Evolutionary conservation across 768 basidiomycete species (phyloP).

Genomic region (Tylopilus sp.): DNA sequence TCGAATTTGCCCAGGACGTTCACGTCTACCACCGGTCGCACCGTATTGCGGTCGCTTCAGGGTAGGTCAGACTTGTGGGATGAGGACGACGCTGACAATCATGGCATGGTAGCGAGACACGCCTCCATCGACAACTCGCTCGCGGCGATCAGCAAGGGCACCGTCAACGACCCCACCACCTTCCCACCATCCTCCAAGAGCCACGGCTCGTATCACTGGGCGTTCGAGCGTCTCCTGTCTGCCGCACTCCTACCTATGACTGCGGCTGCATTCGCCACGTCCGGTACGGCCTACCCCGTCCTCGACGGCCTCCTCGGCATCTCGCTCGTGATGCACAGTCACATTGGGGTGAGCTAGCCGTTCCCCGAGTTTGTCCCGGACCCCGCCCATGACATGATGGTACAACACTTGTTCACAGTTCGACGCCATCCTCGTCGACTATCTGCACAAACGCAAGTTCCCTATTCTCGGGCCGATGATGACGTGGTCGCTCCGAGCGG

Average conservation of each 20-base stretch:
- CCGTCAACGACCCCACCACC: slow-evolving; percentile 91
- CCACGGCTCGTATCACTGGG: slow-evolving; percentile 90
- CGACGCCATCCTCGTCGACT: slow-evolving; percentile 77
- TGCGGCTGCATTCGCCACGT: slow-evolving; percentile 79
- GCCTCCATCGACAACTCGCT: slow-evolving; percentile 35
- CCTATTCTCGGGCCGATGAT: slow-evolving; percentile 66
- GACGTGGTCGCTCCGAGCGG: slow-evolving; percentile 74
- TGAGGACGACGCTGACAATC: not conserved
- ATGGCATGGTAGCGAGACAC: slow-evolving; percentile 37
- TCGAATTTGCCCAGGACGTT: slow-evolving; percentile 46
- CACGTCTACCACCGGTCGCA: slow-evolving; percentile 35
- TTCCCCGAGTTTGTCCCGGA: not conserved
- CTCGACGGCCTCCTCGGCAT: slow-evolving; percentile 88
- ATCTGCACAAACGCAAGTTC: slow-evolving; percentile 91
- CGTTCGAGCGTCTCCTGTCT: slow-evolving; percentile 90
- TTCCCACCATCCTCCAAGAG: slow-evolving; percentile 80
- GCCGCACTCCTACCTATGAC: slow-evolving; percentile 88
- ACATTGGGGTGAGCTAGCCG: slow-evolving; percentile 79
- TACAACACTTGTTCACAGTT: slow-evolving; percentile 65
- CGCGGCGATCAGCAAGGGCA: slow-evolving; percentile 81
- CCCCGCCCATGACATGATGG: not conserved
- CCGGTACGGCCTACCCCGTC: slow-evolving; percentile 72
- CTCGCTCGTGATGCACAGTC: slow-evolving; percentile 88
- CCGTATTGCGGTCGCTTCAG: slow-evolving; percentile 39
- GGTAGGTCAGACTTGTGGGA: slow-evolving; percentile 25